These are phyloP conservation scores for Xanthoconium separans DNA, from an alignment of 1,284 basidiomycete species.

Conservation along the genomic window DNA sequence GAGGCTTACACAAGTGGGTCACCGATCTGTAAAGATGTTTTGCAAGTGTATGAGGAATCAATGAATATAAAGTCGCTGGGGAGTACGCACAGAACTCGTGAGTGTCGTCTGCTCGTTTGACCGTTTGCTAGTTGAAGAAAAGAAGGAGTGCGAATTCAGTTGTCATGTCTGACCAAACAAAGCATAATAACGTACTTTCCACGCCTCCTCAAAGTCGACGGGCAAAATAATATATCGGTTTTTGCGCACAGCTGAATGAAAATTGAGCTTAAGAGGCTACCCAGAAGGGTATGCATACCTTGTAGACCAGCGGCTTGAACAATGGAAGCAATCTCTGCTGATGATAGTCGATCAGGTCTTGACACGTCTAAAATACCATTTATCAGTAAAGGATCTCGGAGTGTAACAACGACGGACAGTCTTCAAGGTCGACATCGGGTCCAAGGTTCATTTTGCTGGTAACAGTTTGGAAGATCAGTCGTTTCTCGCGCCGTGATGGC, in stretches of 20 bases:
- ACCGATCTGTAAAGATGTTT: constrained; percentile 25
- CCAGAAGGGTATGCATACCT: constrained; percentile 49
- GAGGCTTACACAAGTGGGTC: constrained; percentile 22
- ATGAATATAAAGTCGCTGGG: neutral
- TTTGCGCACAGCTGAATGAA: constrained; percentile 82
- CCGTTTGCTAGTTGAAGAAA: constrained; percentile 69
- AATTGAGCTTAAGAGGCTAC: constrained; percentile 4
- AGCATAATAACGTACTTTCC: constrained; percentile 80
- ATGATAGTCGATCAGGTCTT: constrained; percentile 92
- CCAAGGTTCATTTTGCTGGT: constrained; percentile 98
- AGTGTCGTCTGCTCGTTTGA: constrained; percentile 92
- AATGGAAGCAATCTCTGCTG: constrained; percentile 94
- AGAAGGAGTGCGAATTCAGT: constrained; percentile 38
- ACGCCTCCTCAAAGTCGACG: constrained; percentile 97
- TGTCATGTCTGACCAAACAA: constrained; percentile 39
- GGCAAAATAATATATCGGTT: constrained; percentile 98
- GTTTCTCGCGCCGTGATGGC: constrained; percentile 93
- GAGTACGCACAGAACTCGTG: constrained; percentile 86
- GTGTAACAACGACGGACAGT: constrained; percentile 62
- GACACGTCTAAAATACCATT: constrained; percentile 73
- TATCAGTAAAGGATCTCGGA: constrained; percentile 8
- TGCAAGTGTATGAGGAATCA: neutral
- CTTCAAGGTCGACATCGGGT: constrained; percentile 97
- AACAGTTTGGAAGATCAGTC: constrained; percentile 98
- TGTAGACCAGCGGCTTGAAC: constrained; percentile 98